A percentile compares a stretch with the other conserved stretches of the same genome.
These are phyloP conservation scores for Evansstolkia leycettana DNA, from an alignment of 495 filamentous ascomycete species.

Conservation along the genomic window DNA sequence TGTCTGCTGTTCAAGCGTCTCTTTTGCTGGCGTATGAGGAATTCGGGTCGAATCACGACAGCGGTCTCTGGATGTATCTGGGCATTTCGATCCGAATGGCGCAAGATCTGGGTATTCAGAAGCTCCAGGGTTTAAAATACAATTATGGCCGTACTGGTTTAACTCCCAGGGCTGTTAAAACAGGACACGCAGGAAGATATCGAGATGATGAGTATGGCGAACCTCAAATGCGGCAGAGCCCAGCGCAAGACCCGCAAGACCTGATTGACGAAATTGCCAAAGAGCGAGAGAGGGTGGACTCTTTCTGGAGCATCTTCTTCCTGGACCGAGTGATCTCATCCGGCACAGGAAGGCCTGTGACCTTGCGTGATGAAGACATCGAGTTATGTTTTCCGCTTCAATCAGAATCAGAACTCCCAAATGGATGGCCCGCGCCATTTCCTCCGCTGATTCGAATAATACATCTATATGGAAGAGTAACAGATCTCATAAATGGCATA, in stretches of 20 bases:
- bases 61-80: constrained; percentile 82
- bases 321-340: constrained; percentile 77
- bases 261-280: constrained; percentile 33
- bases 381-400: constrained; percentile 62
- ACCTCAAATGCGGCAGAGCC: constrained; percentile 14
- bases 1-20: constrained; percentile 69
- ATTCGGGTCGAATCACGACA: constrained; percentile 76
- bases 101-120: constrained; percentile 71
- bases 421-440: constrained; percentile 63
- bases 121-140: constrained; percentile 59
- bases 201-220: constrained; percentile 33
- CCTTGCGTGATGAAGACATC: constrained; percentile 68
- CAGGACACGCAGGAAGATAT: constrained; percentile 28
- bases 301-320: constrained; percentile 80
- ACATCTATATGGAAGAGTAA: constrained; percentile 69
- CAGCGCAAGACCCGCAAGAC: constrained; percentile 9
- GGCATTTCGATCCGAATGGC: constrained; percentile 80
- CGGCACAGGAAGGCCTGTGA: constrained; percentile 69
- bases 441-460: constrained; percentile 71
- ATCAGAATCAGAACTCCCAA: constrained; percentile 39
- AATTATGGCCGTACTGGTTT: constrained; percentile 45
- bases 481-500: constrained; percentile 74
- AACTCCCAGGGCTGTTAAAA: constrained; percentile 38
- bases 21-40: constrained; percentile 74
- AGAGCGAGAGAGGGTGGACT: constrained; percentile 67